Evolutionary conservation across 1,284 basidiomycete species (phyloP).

Genomic region (Ganoderma lingzhi): DNA sequence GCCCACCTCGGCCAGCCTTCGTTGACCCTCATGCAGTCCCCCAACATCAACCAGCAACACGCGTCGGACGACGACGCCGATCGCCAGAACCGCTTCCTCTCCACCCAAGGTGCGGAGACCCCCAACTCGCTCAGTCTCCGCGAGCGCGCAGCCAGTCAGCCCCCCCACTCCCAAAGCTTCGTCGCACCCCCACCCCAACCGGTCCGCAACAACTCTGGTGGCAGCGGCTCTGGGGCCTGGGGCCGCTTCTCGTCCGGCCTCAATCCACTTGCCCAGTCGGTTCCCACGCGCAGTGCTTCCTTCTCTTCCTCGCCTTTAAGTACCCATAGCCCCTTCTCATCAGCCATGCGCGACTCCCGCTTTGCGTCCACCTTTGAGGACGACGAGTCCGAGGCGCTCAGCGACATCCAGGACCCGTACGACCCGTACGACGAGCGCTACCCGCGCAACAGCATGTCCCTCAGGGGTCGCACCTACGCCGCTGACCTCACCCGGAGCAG

Average conservation of each 20-base stretch:
- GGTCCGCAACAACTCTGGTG: slow-evolving; percentile 56
- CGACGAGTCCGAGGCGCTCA: slow-evolving; percentile 69
- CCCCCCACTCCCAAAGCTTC: slow-evolving; percentile 60
- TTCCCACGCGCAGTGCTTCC: slow-evolving; percentile 70
- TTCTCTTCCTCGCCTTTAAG: slow-evolving; percentile 59
- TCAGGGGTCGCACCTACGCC: slow-evolving; percentile 62
- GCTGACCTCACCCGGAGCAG: slow-evolving; percentile 73
- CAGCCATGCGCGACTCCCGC: slow-evolving; percentile 68
- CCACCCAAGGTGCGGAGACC: slow-evolving; percentile 48
- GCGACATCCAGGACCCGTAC: slow-evolving; percentile 48
- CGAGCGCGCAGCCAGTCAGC: slow-evolving; percentile 74
- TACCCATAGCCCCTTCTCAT: slow-evolving; percentile 60
- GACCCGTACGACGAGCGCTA: slow-evolving; percentile 60
- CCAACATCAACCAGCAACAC: slow-evolving; percentile 40
- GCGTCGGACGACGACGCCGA: slow-evolving; percentile 46
- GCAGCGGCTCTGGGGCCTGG: slow-evolving; percentile 51
- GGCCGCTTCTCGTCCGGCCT: slow-evolving; percentile 50
- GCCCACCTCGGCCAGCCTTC: slow-evolving; percentile 37
- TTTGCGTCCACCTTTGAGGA: slow-evolving; percentile 77
- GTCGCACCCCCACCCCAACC: slow-evolving; percentile 64
- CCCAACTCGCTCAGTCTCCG: slow-evolving; percentile 45
- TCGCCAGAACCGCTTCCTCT: slow-evolving; percentile 65
- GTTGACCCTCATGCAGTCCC: slow-evolving; percentile 39
- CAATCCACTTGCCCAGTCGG: slow-evolving; percentile 50
- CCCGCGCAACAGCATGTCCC: slow-evolving; percentile 45